Percentiles rank a stretch among this genome's conserved stretches.
phyloP scores from a whole-genome alignment of 139 green algal species.

The Bryopsis sp. region DNA sequence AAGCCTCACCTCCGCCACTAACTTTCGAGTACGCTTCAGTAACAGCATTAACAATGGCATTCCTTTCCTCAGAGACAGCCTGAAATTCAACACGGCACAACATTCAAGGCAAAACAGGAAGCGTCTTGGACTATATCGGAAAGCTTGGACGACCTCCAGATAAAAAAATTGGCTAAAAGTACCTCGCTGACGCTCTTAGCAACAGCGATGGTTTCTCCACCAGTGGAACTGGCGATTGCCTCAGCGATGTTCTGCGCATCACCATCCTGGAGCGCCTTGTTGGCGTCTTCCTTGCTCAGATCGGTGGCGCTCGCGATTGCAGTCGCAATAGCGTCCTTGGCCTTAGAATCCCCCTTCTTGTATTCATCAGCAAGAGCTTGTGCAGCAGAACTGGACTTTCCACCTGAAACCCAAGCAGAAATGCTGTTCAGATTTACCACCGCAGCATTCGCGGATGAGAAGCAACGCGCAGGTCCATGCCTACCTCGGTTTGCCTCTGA shows the following conservation, averaged over 20 bases:
- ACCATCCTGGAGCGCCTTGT: not conserved
- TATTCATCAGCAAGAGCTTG: not conserved
- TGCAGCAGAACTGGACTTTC: too few relatives aligned
- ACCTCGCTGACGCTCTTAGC: not conserved
- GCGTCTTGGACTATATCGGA: not conserved
- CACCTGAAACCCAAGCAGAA: too few relatives aligned
- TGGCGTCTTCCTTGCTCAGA: not conserved
- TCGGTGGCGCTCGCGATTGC: not conserved
- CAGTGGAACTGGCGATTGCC: not conserved
- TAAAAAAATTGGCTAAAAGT: too few relatives aligned
- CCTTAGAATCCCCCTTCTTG: not conserved
- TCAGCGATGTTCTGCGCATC: not conserved
- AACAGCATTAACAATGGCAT: not conserved
- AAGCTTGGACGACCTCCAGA: not conserved
- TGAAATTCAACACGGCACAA: conserved; percentile 3
- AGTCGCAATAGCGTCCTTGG: conserved; percentile 1
- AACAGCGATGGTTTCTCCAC: not conserved
- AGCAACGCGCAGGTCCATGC: too few relatives aligned
- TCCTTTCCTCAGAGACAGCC: not conserved
- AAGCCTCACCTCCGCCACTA: not conserved
- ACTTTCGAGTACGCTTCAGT: not conserved
- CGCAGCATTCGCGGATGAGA: too few relatives aligned
- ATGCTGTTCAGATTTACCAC: too few relatives aligned
- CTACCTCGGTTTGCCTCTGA: not conserved
- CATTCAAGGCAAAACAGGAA: too few relatives aligned